Conservation (phyloP, 192 early-diverging fungal species). For the Gamsiella multidivaricata region DNA sequence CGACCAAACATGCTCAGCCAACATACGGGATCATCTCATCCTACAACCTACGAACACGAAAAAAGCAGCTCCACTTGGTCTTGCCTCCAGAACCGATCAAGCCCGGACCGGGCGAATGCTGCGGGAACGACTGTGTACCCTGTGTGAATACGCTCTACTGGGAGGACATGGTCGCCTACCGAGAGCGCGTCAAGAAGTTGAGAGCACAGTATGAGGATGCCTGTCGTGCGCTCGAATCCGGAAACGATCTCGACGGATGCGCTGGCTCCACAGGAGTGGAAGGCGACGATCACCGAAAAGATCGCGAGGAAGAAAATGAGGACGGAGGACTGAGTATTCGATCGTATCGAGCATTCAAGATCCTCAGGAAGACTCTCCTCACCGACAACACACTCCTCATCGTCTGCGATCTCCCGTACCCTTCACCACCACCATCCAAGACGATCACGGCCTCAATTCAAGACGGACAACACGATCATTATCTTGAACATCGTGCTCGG, state of each 20-base stretch:
- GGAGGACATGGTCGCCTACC: slow-evolving; percentile 25
- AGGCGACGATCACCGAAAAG: neutral
- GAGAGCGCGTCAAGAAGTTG: slow-evolving; percentile 2
- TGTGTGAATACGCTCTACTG: slow-evolving; percentile 45
- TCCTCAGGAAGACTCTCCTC: slow-evolving; percentile 26
- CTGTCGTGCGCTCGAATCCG: slow-evolving; percentile 7
- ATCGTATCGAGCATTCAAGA: slow-evolving; percentile 30
- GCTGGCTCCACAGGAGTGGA: neutral
- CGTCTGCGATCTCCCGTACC: slow-evolving; percentile 33
- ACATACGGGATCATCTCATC: slow-evolving; percentile 33
- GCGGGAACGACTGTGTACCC: slow-evolving; percentile 48
- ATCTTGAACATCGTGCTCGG: no score
- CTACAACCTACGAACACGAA: slow-evolving; percentile 23
- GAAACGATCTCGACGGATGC: neutral
- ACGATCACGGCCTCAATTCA: no score
- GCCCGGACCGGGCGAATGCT: slow-evolving; percentile 44
- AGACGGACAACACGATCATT: no score
- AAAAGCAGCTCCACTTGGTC: slow-evolving; percentile 11
- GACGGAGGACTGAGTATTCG: slow-evolving; percentile 20
- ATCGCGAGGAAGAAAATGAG: neutral
- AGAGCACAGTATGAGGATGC: slow-evolving; percentile 15
- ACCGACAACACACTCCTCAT: slow-evolving; percentile 24
- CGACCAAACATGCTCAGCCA: neutral
- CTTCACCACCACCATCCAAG: neutral
- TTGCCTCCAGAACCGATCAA: slow-evolving; percentile 33